Evolutionary conservation across 495 filamentous ascomycete genomes (phyloP).

Genomic region (Aspergillus carlsbadensis): DNA sequence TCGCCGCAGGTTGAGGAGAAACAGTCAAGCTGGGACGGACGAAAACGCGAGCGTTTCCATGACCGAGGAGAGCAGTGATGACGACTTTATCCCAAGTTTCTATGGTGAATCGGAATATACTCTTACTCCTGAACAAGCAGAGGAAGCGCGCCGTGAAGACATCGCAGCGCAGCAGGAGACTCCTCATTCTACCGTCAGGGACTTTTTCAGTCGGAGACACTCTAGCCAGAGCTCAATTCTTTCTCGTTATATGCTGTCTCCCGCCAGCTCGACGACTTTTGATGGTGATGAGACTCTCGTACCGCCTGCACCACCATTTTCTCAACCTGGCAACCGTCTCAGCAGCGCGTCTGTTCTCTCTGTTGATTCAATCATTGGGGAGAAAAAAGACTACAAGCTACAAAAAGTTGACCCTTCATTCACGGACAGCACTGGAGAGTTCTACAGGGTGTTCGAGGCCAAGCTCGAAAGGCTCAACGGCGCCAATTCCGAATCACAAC

Average conservation of each 20-base stretch:
- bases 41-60: constrained; percentile 25
- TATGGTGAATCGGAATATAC: constrained; percentile 47
- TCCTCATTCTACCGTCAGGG: constrained; percentile 10
- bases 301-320: constrained; percentile 31
- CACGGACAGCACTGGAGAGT: constrained; percentile 65
- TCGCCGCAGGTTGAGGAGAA: constrained; percentile 32
- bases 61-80: constrained; percentile 45
- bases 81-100: constrained; percentile 43
- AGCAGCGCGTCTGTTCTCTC: constrained; percentile 48
- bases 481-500: constrained; percentile 54
- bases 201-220: constrained; percentile 22
- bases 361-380: constrained; percentile 57
- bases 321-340: constrained; percentile 37
- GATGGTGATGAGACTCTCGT: constrained; percentile 42
- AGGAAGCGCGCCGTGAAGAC: constrained; percentile 29
- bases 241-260: constrained; percentile 25
- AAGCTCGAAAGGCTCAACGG: constrained; percentile 58
- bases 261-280: constrained; percentile 32
- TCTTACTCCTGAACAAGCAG: constrained; percentile 34
- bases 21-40: constrained; percentile 27
- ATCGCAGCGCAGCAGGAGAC: constrained; percentile 18
- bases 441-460: constrained; percentile 59
- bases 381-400: constrained; percentile 61
- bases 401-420: constrained; percentile 72
- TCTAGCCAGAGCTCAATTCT: constrained; percentile 32